These are phyloP conservation scores for Pisolithus tinctorius DNA, from an alignment of 768 basidiomycete genomes.

Conservation along the genomic window DNA sequence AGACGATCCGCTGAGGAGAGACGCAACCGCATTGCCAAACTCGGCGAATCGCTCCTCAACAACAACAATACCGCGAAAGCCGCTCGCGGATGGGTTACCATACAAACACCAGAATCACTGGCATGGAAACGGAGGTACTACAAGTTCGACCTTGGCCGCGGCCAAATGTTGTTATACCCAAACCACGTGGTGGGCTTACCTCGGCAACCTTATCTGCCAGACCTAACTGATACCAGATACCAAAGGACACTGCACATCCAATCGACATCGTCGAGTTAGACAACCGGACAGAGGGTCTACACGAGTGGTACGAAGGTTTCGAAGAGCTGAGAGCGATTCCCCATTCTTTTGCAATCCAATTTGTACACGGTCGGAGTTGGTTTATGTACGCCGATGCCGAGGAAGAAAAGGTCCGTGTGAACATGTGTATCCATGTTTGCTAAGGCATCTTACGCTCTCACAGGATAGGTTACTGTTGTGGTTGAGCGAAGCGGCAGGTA, in stretches of 20 bases:
- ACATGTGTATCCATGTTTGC: neutral
- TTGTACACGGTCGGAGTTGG: slow-evolving; percentile 46
- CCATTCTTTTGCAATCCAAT: slow-evolving; percentile 61
- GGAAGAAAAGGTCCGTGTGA: slow-evolving; percentile 48
- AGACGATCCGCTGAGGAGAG: slow-evolving; percentile 33
- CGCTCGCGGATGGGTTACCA: slow-evolving; percentile 53
- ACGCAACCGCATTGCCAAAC: slow-evolving; percentile 36
- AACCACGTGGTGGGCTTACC: slow-evolving; percentile 40
- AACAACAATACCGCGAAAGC: slow-evolving; percentile 27
- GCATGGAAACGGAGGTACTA: slow-evolving; percentile 64
- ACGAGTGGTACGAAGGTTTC: slow-evolving; percentile 63
- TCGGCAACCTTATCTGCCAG: neutral
- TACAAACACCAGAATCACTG: slow-evolving; percentile 47
- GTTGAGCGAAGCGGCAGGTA: neutral
- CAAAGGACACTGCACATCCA: slow-evolving; percentile 23
- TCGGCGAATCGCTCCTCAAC: slow-evolving; percentile 40
- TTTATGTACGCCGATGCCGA: slow-evolving; percentile 56
- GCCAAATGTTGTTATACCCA: slow-evolving; percentile 40
- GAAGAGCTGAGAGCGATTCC: slow-evolving; percentile 62
- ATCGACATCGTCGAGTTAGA: slow-evolving; percentile 38
- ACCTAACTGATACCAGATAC: neutral
- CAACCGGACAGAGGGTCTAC: slow-evolving; percentile 38
- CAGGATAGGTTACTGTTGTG: neutral
- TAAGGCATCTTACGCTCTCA: neutral
- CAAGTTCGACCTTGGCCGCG: slow-evolving; percentile 41